These are phyloP conservation scores for Epichloe sibirici DNA, from an alignment of 2,329 filamentous ascomycete genomes.

Conservation along the genomic window DNA sequence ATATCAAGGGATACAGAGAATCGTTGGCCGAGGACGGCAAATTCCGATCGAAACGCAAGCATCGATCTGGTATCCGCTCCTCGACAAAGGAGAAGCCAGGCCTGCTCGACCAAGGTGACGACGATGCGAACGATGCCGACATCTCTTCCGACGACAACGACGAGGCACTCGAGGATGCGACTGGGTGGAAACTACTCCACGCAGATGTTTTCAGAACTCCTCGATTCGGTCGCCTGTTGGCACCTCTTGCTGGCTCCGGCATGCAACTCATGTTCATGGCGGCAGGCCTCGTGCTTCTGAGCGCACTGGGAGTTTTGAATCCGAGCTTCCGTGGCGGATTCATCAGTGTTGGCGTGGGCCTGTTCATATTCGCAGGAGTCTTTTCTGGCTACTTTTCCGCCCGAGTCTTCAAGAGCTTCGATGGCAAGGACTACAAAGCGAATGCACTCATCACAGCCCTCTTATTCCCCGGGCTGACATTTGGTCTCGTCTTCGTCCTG, in stretches of 20 bases:
- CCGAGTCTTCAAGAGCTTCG: slow-evolving; percentile 72
- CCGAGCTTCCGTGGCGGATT: slow-evolving; percentile 86
- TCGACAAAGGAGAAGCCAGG: slow-evolving; percentile 38
- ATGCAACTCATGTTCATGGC: slow-evolving; percentile 81
- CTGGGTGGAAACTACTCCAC: slow-evolving; percentile 80
- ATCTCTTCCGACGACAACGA: slow-evolving; percentile 41
- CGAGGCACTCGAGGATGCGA: slow-evolving; percentile 61
- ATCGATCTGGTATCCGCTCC: slow-evolving; percentile 20
- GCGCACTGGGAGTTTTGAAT: slow-evolving; percentile 67
- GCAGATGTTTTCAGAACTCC: slow-evolving; percentile 79
- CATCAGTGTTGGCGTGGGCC: slow-evolving; percentile 67
- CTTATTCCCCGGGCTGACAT: slow-evolving; percentile 68
- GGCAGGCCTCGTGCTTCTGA: slow-evolving; percentile 56
- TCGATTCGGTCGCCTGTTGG: slow-evolving; percentile 56
- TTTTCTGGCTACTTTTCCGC: slow-evolving; percentile 85
- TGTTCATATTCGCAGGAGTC: slow-evolving; percentile 72
- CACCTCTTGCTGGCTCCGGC: slow-evolving; percentile 72
- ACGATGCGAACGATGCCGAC: slow-evolving; percentile 40
- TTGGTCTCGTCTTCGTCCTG: slow-evolving; percentile 62
- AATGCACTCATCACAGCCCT: slow-evolving; percentile 69
- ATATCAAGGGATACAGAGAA: slow-evolving; percentile 65
- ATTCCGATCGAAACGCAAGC: slow-evolving; percentile 36
- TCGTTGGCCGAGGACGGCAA: slow-evolving; percentile 55
- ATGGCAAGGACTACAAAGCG: slow-evolving; percentile 59
- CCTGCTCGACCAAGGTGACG: slow-evolving; percentile 47